Evolutionary conservation across 768 basidiomycete species (phyloP).

Genomic region (Naganishia antarctica): DNA sequence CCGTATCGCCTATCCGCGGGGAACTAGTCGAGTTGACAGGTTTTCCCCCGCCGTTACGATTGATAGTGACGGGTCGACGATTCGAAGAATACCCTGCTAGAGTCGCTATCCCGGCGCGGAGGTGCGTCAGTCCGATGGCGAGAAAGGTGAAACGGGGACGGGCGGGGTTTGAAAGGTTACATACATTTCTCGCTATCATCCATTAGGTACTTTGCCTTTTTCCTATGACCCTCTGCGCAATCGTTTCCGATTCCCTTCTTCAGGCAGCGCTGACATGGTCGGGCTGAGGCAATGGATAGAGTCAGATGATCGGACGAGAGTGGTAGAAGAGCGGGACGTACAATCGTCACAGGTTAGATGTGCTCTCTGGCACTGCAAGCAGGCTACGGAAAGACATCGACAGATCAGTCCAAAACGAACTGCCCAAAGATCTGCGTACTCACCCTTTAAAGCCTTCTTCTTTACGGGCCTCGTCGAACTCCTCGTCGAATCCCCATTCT

Average conservation of each 20-base stretch:
- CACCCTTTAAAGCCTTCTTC: constrained; percentile 60
- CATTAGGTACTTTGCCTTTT: constrained; percentile 95
- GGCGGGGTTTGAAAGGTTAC: no score
- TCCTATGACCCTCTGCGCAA: constrained; percentile 90
- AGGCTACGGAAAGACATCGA: constrained; percentile 59
- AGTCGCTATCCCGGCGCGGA: constrained; percentile 9
- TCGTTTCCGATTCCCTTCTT: constrained; percentile 84
- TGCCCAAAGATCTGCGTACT: not conserved
- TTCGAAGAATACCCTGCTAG: constrained; percentile 3
- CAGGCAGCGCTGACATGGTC: constrained; percentile 91
- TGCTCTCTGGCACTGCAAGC: constrained; percentile 92
- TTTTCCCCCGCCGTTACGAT: not conserved
- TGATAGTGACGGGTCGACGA: constrained; percentile 2
- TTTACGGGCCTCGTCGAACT: constrained; percentile 52
- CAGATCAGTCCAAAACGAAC: not conserved
- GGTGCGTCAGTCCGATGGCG: no score
- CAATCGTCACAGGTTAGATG: constrained; percentile 98
- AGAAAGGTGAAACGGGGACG: no score
- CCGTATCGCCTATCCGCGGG: constrained; percentile 4
- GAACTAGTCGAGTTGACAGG: constrained; percentile 9
- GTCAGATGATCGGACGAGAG: not conserved
- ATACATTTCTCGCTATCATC: constrained; percentile 88
- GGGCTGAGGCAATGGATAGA: constrained; percentile 56
- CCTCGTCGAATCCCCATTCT: not conserved
- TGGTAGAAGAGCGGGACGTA: constrained; percentile 52